Conservation (phyloP, 75 land plant species). For the Adiantum capillusveneris region DNA sequence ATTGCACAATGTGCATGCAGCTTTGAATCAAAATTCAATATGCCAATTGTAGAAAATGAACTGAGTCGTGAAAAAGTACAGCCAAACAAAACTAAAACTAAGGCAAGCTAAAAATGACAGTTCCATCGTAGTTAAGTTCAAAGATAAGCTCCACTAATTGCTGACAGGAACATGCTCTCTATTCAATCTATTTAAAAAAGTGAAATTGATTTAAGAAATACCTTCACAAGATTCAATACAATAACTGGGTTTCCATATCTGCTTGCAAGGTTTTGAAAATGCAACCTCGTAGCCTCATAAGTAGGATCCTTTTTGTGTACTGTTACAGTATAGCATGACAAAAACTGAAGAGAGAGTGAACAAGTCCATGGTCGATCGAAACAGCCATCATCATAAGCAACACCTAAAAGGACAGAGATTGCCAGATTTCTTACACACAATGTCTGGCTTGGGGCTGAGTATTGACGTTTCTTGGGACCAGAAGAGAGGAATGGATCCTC, state of each 20-base stretch:
- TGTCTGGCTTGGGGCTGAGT: slow-evolving; percentile 25
- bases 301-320: slow-evolving; percentile 63
- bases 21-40: too few species aligned
- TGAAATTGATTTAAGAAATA: slow-evolving; percentile 8
- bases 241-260: slow-evolving; percentile 91
- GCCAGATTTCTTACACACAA: slow-evolving; percentile 8
- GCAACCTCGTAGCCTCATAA: slow-evolving; percentile 69
- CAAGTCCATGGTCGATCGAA: background rate
- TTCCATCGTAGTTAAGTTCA: too few species aligned
- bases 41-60: too few species aligned
- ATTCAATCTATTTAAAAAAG: background rate
- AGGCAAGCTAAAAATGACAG: too few species aligned
- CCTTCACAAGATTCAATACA: slow-evolving; percentile 80
- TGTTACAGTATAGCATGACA: slow-evolving; percentile 17
- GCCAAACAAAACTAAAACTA: too few species aligned
- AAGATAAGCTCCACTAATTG: too few species aligned
- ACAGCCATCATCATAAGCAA: too few species aligned
- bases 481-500: slow-evolving; percentile 82
- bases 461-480: slow-evolving; percentile 81
- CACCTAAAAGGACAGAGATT: background rate
- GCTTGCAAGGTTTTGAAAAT: slow-evolving; percentile 70
- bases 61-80: too few species aligned
- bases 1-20: too few species aligned
- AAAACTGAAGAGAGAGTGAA: background rate
- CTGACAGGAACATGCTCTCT: too few species aligned